Percentiles rank a stretch among this genome's conserved stretches.
Conservation (phyloP, 129 eudicot species). For the Gnaphalium uliginosum region DNA sequence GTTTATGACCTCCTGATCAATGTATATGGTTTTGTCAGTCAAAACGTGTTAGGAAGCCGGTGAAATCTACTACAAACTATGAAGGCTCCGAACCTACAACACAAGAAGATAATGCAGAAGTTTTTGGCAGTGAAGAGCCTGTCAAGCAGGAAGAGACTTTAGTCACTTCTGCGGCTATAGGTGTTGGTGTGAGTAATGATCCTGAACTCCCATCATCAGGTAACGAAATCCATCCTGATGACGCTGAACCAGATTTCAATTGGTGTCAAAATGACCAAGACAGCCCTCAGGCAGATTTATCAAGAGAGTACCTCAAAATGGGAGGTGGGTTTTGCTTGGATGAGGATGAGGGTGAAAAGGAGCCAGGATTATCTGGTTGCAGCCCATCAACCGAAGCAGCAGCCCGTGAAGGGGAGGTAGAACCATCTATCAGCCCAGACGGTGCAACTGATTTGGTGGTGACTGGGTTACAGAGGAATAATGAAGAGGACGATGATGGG, state of each 20-base stretch:
- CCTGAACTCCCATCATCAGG: conserved; percentile 25
- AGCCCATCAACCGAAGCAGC: conserved; percentile 23
- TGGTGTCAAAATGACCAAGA: conserved; percentile 29
- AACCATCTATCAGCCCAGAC: conserved; percentile 25
- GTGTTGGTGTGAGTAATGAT: conserved; percentile 4
- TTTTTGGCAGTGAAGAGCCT: conserved; percentile 19
- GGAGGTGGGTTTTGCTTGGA: conserved; percentile 92
- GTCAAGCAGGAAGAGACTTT: conserved; percentile 16
- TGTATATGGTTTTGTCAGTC: conserved; percentile 50
- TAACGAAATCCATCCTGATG: conserved; percentile 29
- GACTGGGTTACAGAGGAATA: conserved; percentile 9
- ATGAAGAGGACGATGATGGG: conserved; percentile 30
- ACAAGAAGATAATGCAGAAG: conserved; percentile 26
- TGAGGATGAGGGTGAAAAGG: conserved; percentile 53
- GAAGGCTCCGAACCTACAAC: conserved; percentile 32
- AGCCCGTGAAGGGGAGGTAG: conserved; percentile 21
- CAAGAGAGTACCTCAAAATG: conserved; percentile 55
- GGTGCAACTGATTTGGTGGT: conserved; percentile 6
- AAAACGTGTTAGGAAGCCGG: conserved; percentile 58
- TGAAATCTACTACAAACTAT: conserved; percentile 37
- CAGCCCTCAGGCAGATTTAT: conserved; percentile 20
- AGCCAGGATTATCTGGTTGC: conserved; percentile 20
- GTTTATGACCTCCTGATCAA: conserved; percentile 12
- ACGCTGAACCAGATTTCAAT: conserved; percentile 27
- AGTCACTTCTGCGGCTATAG: conserved; percentile 12